Conservation (phyloP, 139 green algal genomes). For the Closterium sp. region DNA sequence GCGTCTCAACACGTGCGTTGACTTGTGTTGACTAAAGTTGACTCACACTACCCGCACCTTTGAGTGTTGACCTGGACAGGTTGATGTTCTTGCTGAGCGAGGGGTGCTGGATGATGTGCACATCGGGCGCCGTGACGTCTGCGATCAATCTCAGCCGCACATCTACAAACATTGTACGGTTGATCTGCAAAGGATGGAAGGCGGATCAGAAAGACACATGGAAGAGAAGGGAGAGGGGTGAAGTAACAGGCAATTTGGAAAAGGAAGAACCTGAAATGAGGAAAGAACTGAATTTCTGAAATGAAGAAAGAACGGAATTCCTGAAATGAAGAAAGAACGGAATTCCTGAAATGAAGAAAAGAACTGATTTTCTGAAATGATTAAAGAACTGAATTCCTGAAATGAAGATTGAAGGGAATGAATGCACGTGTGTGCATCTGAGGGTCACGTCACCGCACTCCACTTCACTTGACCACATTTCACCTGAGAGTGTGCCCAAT, state of each 20-base stretch:
- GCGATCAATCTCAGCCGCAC: slow-evolving; percentile 36
- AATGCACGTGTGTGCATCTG: too few species aligned
- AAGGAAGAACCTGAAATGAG: too few species aligned
- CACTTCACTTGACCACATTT: not conserved
- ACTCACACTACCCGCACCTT: not conserved
- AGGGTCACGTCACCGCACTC: not conserved
- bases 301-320: too few species aligned
- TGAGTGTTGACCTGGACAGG: slow-evolving; percentile 19
- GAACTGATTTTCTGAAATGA: too few species aligned
- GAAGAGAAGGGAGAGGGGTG: too few species aligned
- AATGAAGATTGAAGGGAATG: too few species aligned
- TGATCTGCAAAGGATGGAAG: not conserved
- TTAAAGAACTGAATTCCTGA: too few species aligned
- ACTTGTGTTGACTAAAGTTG: not conserved
- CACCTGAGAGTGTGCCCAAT: not conserved
- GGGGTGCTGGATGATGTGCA: slow-evolving; percentile 31
- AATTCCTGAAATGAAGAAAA: too few species aligned
- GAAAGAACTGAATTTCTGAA: too few species aligned
- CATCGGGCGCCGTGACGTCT: slow-evolving; percentile 14
- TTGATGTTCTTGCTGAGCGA: slow-evolving; percentile 20
- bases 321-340: too few species aligned
- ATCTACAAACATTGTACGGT: slow-evolving; percentile 31
- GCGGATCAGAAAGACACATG: not conserved
- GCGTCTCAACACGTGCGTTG: not conserved
- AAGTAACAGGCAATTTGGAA: not conserved